These are phyloP conservation scores for Penicillium verhagenii DNA, from an alignment of 495 filamentous ascomycete species.

Conservation along the genomic window DNA sequence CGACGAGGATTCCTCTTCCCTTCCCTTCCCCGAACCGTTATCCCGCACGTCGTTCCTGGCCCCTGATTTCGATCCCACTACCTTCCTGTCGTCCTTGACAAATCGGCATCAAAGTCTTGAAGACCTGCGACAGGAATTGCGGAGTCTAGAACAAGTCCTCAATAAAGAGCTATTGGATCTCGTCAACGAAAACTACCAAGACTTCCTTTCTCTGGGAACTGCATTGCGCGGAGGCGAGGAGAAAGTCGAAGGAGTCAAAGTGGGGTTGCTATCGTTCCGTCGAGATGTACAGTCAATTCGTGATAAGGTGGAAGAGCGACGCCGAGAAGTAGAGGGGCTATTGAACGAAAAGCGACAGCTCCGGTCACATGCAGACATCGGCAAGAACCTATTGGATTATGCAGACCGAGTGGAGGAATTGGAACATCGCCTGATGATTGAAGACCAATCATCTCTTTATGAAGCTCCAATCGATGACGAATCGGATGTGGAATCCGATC, in stretches of 20 bases:
- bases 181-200: slow-evolving; percentile 89
- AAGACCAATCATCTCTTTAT: slow-evolving; percentile 17
- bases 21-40: slow-evolving; percentile 82
- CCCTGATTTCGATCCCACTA: slow-evolving; percentile 73
- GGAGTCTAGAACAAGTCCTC: slow-evolving; percentile 69
- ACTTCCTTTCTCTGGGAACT: slow-evolving; percentile 80
- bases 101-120: slow-evolving; percentile 94
- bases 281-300: slow-evolving; percentile 68
- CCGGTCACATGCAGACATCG: slow-evolving; percentile 53
- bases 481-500: slow-evolving; percentile 38
- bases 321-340: slow-evolving; percentile 51
- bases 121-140: slow-evolving; percentile 83
- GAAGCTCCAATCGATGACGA: slow-evolving; percentile 14
- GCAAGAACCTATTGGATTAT: slow-evolving; percentile 66
- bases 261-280: slow-evolving; percentile 80
- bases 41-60: slow-evolving; percentile 75
- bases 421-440: slow-evolving; percentile 67
- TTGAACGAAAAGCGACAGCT: slow-evolving; percentile 55
- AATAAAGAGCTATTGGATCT: slow-evolving; percentile 85
- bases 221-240: slow-evolving; percentile 87
- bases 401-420: slow-evolving; percentile 70
- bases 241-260: slow-evolving; percentile 84
- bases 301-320: slow-evolving; percentile 52
- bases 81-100: slow-evolving; percentile 78
- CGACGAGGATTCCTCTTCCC: slow-evolving; percentile 61